These are phyloP conservation scores for Yamadazyma sp. DNA, from an alignment of 805 yeast genomes.

Conservation along the genomic window DNA sequence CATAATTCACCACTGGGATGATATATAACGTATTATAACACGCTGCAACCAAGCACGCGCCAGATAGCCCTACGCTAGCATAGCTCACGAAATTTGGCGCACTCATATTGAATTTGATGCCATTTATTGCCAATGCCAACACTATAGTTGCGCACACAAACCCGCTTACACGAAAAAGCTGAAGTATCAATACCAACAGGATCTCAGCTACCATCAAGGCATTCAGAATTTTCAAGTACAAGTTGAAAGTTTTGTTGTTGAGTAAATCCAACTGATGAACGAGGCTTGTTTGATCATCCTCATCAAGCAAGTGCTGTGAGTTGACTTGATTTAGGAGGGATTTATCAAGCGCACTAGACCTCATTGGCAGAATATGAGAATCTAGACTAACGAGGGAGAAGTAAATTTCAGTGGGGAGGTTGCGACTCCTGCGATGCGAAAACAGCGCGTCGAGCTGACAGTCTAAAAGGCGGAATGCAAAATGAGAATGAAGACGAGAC, in stretches of 20 bases:
- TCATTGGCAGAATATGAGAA: too few relatives aligned
- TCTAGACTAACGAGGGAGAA: background rate
- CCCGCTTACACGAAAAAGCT: background rate
- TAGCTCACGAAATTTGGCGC: background rate
- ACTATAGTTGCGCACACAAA: background rate
- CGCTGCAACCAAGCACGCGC: background rate
- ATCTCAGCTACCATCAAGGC: slow-evolving; percentile 4
- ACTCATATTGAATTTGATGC: slow-evolving; percentile 2
- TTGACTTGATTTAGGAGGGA: slow-evolving; percentile 10
- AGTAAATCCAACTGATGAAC: slow-evolving; percentile 1
- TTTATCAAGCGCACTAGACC: slow-evolving; percentile 1
- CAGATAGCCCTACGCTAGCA: background rate
- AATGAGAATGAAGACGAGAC: too few relatives aligned
- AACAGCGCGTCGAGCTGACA: slow-evolving; percentile 1
- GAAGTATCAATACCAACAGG: slow-evolving; percentile 2
- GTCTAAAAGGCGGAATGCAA: background rate
- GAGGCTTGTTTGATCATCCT: slow-evolving; percentile 9
- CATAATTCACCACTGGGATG: slow-evolving; percentile 4
- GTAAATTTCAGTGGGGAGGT: too few relatives aligned
- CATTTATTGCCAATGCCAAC: background rate
- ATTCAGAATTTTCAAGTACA: slow-evolving; percentile 5
- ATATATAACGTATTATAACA: slow-evolving; percentile 3
- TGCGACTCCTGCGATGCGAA: slow-evolving; percentile 4
- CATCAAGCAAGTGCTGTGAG: slow-evolving; percentile 6
- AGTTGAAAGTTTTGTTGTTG: slow-evolving; percentile 1